Base-by-base conservation (phyloP, 306 rosid genomes). In the Acacia acuminata region DNA sequence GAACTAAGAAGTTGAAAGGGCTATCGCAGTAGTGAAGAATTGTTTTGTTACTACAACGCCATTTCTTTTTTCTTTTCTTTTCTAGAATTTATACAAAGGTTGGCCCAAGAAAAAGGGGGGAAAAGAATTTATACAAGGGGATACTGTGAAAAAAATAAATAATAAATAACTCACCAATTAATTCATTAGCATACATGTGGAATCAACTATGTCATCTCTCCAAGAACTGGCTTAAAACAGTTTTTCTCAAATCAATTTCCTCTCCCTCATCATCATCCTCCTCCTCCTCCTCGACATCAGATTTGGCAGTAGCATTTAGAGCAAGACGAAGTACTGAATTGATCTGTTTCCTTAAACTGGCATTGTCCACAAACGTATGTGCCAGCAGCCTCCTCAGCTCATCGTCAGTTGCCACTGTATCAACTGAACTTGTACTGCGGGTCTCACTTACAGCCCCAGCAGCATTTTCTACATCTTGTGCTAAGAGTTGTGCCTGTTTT, bases 401-500 rank as follows among this genome's bases (percentile, higher is more conserved):
- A 81, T 88, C 85, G 63, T 84, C 88, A 51, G 86, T 82, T 82
- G 76, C 83, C 82, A 40, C 85, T 40, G 61, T 71, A 75, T 82
- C 78, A 69, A 79, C 80, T 34, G 75, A 78, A 58, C 78, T 83
- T 45, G 19, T 24, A 74, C 48, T 71, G 5, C 38, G 82, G 12
- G 84, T 70, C 63, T 88, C 91, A 4, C 82, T 93, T 40, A 5
- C 85, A 6, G 85, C 82, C 61, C 34, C 84, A 67, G 82, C 87
- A 22, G 84, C 78, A 77, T 87, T 86, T 78, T 90, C 95, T 40
- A 89, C 86, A 47, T 92, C 94, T 76, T 88, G 96, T 9, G 94
- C 96, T 8, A 94, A 94, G 82, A 96, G 98, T 85, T 94, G 97
- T 71, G 97, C 98, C 99, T 96, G 96, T 80, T 82, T 71, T 77